Conservation (phyloP, 805 yeast species). For the Hanseniaspora singularis region DNA sequence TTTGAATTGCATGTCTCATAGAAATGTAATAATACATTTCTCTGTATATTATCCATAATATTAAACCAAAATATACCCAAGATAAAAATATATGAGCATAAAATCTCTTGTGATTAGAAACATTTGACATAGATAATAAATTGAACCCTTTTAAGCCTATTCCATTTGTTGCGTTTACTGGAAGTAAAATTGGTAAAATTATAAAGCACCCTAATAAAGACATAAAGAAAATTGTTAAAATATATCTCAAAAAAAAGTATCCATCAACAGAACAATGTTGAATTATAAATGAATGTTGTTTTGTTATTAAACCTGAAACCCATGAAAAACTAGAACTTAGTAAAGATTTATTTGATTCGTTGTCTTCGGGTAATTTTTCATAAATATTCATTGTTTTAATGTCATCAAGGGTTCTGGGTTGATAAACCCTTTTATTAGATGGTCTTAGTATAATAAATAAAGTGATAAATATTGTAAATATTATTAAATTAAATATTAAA, state of each 20-base stretch:
- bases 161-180: slow-evolving; percentile 66
- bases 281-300: slow-evolving; percentile 50
- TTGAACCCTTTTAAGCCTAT: slow-evolving; percentile 46
- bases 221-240: slow-evolving; percentile 42
- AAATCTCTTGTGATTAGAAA: slow-evolving; percentile 47
- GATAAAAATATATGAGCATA: slow-evolving; percentile 68
- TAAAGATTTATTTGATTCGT: slow-evolving; percentile 43
- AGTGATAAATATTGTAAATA: slow-evolving; percentile 43
- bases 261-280: slow-evolving; percentile 70
- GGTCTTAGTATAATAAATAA: slow-evolving; percentile 56
- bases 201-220: slow-evolving; percentile 44
- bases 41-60: slow-evolving; percentile 55
- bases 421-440: slow-evolving; percentile 57
- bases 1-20: slow-evolving; percentile 60
- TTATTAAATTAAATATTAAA: slow-evolving; percentile 52
- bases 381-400: slow-evolving; percentile 28
- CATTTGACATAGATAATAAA: slow-evolving; percentile 51
- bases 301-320: slow-evolving; percentile 39
- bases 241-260: slow-evolving; percentile 56
- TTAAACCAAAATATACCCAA: slow-evolving; percentile 60
- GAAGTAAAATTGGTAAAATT: slow-evolving; percentile 57
- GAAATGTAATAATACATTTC: slow-evolving; percentile 61
- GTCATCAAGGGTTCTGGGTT: slow-evolving; percentile 42
- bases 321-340: slow-evolving; percentile 47
- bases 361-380: slow-evolving; percentile 26